Base-by-base conservation (phyloP, 2,329 filamentous ascomycete genomes). In the Nakataea oryzae region DNA sequence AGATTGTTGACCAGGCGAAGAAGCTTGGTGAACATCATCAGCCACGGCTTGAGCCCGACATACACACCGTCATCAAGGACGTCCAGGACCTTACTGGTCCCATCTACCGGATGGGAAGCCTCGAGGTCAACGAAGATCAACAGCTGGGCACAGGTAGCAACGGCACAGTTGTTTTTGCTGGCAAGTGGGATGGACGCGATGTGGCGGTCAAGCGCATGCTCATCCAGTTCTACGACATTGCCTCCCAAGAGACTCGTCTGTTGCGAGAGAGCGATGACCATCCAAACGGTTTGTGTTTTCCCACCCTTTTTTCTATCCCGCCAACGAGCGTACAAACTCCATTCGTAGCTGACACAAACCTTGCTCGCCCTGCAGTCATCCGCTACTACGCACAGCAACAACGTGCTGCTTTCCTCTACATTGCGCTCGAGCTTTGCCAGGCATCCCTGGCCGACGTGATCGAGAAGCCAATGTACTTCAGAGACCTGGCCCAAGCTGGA, bases 201-300 rank as follows among this genome's bases (percentile, higher is more conserved):
- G 93, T 99, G 29, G 95, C 95, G 1, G 91, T 99, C 58, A 99
- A 99, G 79, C 86, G 95, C 41, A 96, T 99, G 91, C 80, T 97
- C 64, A 91, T 93, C 41, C 91, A 96, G 67, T 97, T 97, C 69
- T 97, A 93, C 72, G 93, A 96, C 66, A 90, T 99, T 67, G 95
- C 95, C 0, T 92, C 91, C 13, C 92, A 96, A 69, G 95, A 99
- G 75, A 96, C 96, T 1, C 89, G 89, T 64, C 80, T 97, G 61
- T 77, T 99, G 13, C 84, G 96, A 64, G 92, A 97, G 73, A 97
- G 93, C 70, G 95, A 99, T 68, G 90, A 97, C 69, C 95, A 99
- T 70, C 88, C 89, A 14, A 97, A 99, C 72, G 84, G 84, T 86
- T 77, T 65, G 75, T 68, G 27, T 57, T 24, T 27, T 11, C n/a